phyloP scores from a whole-genome alignment of 768 basidiomycete genomes.

The Pleurotus cornucopiae region DNA sequence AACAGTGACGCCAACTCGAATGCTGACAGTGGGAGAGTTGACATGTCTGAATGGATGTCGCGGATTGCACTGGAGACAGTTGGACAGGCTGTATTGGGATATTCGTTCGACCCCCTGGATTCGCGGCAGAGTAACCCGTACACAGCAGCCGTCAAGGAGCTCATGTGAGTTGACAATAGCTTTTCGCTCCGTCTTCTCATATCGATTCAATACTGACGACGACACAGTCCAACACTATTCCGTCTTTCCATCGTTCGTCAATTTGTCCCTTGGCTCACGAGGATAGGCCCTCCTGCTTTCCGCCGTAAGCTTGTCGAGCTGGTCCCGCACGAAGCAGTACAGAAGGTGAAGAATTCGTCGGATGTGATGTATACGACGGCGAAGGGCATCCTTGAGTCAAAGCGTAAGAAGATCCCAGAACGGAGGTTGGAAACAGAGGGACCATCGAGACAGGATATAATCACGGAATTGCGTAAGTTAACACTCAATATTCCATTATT shows the following conservation, averaged over 20 bases:
- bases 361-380: conserved; percentile 45
- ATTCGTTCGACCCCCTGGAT: conserved; percentile 44
- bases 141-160: conserved; percentile 38
- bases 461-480: conserved; percentile 43
- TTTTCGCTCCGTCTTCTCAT: background rate
- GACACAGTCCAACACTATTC: conserved; percentile 39
- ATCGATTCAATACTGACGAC: background rate
- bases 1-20: background rate
- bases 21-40: conserved; percentile 21
- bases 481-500: background rate
- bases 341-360: conserved; percentile 40
- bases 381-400: conserved; percentile 32
- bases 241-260: conserved; percentile 40
- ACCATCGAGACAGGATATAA: conserved; percentile 40
- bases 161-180: conserved; percentile 29
- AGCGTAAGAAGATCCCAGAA: conserved; percentile 23
- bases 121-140: conserved; percentile 38
- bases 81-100: conserved; percentile 39
- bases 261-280: conserved; percentile 39
- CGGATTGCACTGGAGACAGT: conserved; percentile 40
- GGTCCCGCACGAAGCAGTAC: conserved; percentile 32
- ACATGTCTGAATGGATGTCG: conserved; percentile 45
- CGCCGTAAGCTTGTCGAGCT: conserved; percentile 39
- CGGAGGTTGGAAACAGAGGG: conserved; percentile 5
- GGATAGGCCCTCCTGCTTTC: conserved; percentile 36